Evolutionary conservation across 805 yeast species (phyloP), one percentile per base, ranked within the genome.

Genomic region (Hanseniaspora osmophila): DNA sequence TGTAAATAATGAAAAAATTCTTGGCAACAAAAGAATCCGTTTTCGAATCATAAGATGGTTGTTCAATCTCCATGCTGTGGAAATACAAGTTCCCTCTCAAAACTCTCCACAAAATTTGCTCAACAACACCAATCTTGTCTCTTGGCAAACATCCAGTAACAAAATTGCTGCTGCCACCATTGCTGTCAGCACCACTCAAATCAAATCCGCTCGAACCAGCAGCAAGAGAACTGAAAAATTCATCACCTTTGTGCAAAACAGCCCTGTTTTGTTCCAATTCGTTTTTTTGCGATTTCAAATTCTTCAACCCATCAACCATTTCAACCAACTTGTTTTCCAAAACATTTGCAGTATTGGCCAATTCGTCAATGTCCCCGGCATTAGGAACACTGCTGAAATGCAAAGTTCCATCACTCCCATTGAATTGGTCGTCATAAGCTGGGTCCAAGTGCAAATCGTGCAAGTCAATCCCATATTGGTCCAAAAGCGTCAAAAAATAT

Each of bases 301-400:
- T 71, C 40, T 79, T 81, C 44, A 79, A 70, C 3, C 94, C 78
- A 15, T 73, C 80, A 42, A 75, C 75, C 61, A 92, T 71, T 56
- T 84, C 86, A 29, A 66, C 55, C 33, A 92, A 74, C 55, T 95
- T 73, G 43, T 75, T 75, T 65, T 92, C 97, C 48, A 85, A 68
- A 12, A 76, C 59, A 43, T 73, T 74, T 2, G 86, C 78, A 51
- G 73, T 76, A 44, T 73, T 73, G 18, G 74, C 73, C 52, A 81
- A 68, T 43, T 77, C 84, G 57, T 90, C 96, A 49, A 86, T 75
- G 45, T 77, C 80, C 10, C 80, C 68, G 42, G 82, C 73, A 16
- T 63, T 63, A 3, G 72, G 62, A 12, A 44, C 49, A 37, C 49
- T 49, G 3, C 44, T 33, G 19, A 54, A 30, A 11, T 40, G 44